phyloP scores from a whole-genome alignment of 129 eudicot genomes.

The Daucus carota region DH1_v3.0 NC_030386.2:30928501-30929000 shows the following conservation, averaged over 20 bases:
- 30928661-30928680: too few relatives aligned
- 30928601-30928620: too few relatives aligned
- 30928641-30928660: too few relatives aligned
- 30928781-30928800: background rate
- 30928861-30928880: background rate
- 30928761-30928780: background rate
- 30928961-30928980: background rate
- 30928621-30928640: too few relatives aligned
- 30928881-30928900: background rate
- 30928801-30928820: background rate
- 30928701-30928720: too few relatives aligned
- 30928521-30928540: too few relatives aligned
- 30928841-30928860: background rate
- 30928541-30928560: too few relatives aligned
- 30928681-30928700: too few relatives aligned
- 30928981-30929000: constrained; percentile 41
- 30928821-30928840: background rate
- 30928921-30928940: background rate
- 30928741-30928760: background rate
- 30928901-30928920: background rate
- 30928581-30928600: too few relatives aligned
- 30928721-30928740: too few relatives aligned
- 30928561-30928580: too few relatives aligned
- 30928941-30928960: background rate
- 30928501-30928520: too few relatives aligned